Evolutionary conservation across 495 filamentous ascomycete species (phyloP).

Genomic region (Xylaria nigripes): DNA sequence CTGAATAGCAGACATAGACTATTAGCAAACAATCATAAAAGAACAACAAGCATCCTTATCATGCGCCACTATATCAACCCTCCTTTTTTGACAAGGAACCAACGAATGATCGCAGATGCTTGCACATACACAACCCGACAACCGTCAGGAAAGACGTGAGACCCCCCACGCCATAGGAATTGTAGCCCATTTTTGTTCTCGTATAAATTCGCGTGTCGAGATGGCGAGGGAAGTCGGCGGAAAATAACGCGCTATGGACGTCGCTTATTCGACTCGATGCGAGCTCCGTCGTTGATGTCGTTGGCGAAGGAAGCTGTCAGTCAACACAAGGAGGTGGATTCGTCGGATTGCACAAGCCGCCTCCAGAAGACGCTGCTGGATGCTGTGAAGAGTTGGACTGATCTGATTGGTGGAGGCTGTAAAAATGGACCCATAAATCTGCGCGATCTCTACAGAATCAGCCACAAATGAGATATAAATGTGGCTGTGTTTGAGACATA

Average conservation of each 20-base stretch:
- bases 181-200: conserved; percentile 42
- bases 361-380: too few species aligned
- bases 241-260: conserved; percentile 5
- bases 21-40: conserved; percentile 12
- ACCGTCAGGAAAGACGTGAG: conserved; percentile 65
- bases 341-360: not conserved
- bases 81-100: not conserved
- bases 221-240: conserved; percentile 4
- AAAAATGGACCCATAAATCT: not conserved
- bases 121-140: conserved; percentile 71
- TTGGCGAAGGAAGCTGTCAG: not conserved
- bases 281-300: conserved; percentile 5
- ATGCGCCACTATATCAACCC: not conserved
- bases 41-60: not conserved
- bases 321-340: not conserved
- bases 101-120: conserved; percentile 7
- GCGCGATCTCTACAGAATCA: not conserved
- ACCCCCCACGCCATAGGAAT: conserved; percentile 60
- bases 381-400: too few species aligned
- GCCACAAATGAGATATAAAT: not conserved
- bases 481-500: not conserved
- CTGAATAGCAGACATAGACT: conserved; percentile 44
- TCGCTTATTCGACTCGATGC: conserved; percentile 8
- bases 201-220: conserved; percentile 5
- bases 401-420: too few species aligned